Percentiles rank a stretch among this genome's conserved stretches.
These are phyloP conservation scores for Apiospora marii DNA, from an alignment of 2,329 filamentous ascomycete species.

Conservation along the genomic window DNA sequence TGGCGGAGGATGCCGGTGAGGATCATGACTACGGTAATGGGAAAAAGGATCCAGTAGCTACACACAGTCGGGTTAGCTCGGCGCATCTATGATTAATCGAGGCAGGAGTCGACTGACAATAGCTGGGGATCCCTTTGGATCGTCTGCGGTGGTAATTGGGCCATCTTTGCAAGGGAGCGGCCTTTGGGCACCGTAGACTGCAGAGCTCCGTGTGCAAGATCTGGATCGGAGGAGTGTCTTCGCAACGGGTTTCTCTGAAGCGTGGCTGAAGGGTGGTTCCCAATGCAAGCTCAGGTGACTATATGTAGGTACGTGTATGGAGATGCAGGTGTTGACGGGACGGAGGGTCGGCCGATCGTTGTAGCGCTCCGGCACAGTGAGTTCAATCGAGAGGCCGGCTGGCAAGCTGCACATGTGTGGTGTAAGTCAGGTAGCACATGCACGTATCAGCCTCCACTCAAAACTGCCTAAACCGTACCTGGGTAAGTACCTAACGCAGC, in stretches of 20 bases:
- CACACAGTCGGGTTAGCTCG: conserved; percentile 40
- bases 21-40: conserved; percentile 98
- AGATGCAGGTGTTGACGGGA: background rate
- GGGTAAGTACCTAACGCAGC: background rate
- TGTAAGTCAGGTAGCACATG: background rate
- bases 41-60: conserved; percentile 98
- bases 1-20: conserved; percentile 95
- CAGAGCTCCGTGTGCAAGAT: background rate
- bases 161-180: conserved; percentile 62
- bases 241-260: background rate
- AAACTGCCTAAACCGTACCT: conserved; percentile 4
- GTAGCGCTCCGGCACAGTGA: conserved; percentile 4
- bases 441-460: background rate
- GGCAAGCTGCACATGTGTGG: no score
- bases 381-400: background rate
- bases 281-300: background rate
- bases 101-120: conserved; percentile 70
- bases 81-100: background rate
- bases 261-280: background rate
- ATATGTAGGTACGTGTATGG: background rate
- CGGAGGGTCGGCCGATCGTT: conserved; percentile 20
- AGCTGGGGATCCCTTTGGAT: conserved; percentile 98
- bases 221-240: background rate
- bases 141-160: conserved; percentile 86
- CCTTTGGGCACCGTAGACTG: background rate